A percentile compares a stretch with the other conserved stretches of the same genome.
These are phyloP conservation scores for Breynia disticha DNA, from an alignment of 441 rosid genomes.

Conservation along the genomic window DNA sequence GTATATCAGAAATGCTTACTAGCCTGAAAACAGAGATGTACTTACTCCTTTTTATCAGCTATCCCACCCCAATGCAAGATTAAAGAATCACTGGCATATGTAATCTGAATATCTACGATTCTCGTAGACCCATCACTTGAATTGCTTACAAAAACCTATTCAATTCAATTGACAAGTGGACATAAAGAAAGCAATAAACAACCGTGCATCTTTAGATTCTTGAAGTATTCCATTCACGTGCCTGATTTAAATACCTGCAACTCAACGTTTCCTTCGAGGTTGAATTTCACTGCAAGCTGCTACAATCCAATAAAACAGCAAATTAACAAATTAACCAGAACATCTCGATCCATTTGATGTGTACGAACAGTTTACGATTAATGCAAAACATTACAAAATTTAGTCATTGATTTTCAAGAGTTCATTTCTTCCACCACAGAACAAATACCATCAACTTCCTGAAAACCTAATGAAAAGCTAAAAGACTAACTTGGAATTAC, in stretches of 20 bases:
- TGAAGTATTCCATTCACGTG: not conserved
- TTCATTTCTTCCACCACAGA: too few relatives aligned
- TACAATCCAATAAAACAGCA: slow-evolving; percentile 11
- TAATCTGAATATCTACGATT: slow-evolving; percentile 49
- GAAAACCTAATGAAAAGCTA: not conserved
- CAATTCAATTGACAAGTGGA: slow-evolving; percentile 17
- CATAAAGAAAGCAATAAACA: too few relatives aligned
- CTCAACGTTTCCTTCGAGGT: slow-evolving; percentile 66
- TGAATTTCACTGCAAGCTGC: slow-evolving; percentile 66
- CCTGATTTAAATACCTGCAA: slow-evolving; percentile 48
- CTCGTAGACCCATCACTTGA: slow-evolving; percentile 29
- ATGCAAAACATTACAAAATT: too few relatives aligned
- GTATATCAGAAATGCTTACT: not conserved
- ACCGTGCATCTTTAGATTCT: not conserved
- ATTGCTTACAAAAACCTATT: slow-evolving; percentile 59
- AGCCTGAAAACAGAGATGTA: slow-evolving; percentile 12
- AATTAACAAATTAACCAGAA: not conserved
- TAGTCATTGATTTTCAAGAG: too few relatives aligned
- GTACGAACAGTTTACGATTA: too few relatives aligned
- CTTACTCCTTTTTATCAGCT: slow-evolving; percentile 65
- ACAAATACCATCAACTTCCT: too few relatives aligned
- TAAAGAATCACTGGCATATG: slow-evolving; percentile 53
- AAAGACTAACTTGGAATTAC: slow-evolving; percentile 18
- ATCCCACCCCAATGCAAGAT: slow-evolving; percentile 89
- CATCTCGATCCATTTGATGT: not conserved